Evolutionary conservation across 306 rosid species (phyloP), one percentile per base, ranked within the genome.

Genomic region (Mimosa pudica): DNA sequence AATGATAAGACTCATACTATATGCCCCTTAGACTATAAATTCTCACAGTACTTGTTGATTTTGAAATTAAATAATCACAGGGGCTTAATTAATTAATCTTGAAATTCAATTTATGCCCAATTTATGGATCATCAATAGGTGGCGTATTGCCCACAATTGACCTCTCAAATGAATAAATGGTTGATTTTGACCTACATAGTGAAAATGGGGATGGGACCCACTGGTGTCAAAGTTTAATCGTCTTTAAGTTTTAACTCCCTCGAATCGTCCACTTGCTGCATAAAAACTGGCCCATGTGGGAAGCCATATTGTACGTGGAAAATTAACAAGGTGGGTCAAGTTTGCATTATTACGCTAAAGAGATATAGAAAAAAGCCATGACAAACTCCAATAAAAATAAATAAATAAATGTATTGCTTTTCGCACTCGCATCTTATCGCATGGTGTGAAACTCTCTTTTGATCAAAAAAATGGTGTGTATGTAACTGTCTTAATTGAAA

Each of bases 251-350:
- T 24, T 24, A 24, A 20, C 66, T 30, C 67, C 41, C 16, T 62
- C 12, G 68, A 62, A 62, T 11, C 68, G 38, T 17, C 42, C 30
- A 11, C 68, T 12, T 11, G 42, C 12, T 10, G 42, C 30, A 2
- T 3, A 2, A 11, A 62, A 62, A 10, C 7, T 10, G 86, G 79
- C 86, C 77, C 84, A 72, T 66, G 73, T 68, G 73, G 72, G 33
- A n/a, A 68, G 35, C 42, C 73, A 68, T 38, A 38, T 8, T 18
- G 55, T 24, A 24, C 55, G 81, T 86, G 81, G 77, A 65, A 79
- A 51, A 46, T 65, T 70, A 38, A 46, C 48, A 66, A 35, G 78
- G 79, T 77, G 78, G 86, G 80, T 73, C 77, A 77, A 83, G 57
- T 73, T 17, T 73, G 81, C 75, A 79, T 44, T 76, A 76, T 85